Evolutionary conservation across 2,329 filamentous ascomycete genomes (phyloP).

Genomic region (Apiospora saccharicola): DNA sequence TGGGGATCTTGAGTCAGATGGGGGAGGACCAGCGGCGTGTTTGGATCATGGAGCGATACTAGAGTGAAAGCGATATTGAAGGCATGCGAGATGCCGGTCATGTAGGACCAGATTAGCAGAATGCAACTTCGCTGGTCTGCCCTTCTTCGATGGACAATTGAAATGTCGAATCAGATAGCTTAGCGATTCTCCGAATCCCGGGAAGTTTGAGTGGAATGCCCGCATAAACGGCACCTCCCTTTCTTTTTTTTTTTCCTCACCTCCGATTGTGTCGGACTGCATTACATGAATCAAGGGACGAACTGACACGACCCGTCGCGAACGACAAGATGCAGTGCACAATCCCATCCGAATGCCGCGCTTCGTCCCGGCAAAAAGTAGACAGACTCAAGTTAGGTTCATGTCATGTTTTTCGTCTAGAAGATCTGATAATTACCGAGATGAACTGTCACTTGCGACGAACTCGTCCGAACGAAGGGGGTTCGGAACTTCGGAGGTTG

Average conservation of each 20-base stretch:
- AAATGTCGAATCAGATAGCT: background rate
- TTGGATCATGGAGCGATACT: conserved; percentile 68
- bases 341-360: background rate
- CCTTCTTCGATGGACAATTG: background rate
- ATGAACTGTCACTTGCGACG: background rate
- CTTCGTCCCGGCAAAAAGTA: background rate
- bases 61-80: conserved; percentile 60
- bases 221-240: background rate
- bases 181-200: background rate
- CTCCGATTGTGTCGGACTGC: too few species aligned
- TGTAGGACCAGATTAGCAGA: too few species aligned
- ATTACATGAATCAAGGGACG: background rate
- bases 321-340: background rate
- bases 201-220: background rate
- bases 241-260: too few species aligned
- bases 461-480: background rate
- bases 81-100: too few species aligned
- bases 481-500: too few species aligned
- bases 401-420: background rate
- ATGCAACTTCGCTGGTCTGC: too few species aligned
- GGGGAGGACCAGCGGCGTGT: conserved; percentile 52
- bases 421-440: background rate
- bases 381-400: background rate
- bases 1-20: conserved; percentile 59
- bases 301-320: too few species aligned